Evolutionary conservation across 208 protist genomes (phyloP).

Genomic region (Naegleria gruberi): DNA sequence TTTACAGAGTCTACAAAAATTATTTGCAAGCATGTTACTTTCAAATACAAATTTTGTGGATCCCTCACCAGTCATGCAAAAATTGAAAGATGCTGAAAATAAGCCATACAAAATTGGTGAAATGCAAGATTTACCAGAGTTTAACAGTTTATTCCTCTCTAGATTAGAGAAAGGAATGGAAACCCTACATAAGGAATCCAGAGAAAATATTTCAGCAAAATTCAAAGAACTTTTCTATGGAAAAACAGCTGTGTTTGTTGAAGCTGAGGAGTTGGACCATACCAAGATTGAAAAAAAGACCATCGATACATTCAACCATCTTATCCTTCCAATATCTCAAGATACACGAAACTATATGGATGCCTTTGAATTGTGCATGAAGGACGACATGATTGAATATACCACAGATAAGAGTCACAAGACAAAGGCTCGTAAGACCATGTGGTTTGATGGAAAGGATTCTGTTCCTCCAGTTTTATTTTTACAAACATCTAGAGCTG

Average conservation of each 20-base stretch:
- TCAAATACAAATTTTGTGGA: background rate
- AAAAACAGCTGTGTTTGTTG: background rate
- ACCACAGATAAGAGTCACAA: background rate
- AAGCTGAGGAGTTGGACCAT: background rate
- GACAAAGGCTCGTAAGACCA: background rate
- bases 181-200: background rate
- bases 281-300: background rate
- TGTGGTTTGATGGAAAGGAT: background rate
- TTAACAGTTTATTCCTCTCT: background rate
- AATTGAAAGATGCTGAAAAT: background rate
- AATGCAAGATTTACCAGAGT: background rate
- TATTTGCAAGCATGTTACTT: background rate
- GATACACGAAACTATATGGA: background rate
- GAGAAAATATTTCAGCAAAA: background rate
- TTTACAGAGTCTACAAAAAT: background rate
- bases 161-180: conserved; percentile 3
- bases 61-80: background rate
- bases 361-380: background rate
- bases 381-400: background rate
- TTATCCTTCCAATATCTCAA: background rate
- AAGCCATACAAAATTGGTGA: background rate
- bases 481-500: background rate
- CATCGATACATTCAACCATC: background rate
- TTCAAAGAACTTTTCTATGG: background rate
- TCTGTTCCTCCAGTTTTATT: background rate